Evolutionary conservation across 495 filamentous ascomycete genomes (phyloP), one percentile per base, ranked within the genome.

Genomic region (Ramalina intermedia): DNA sequence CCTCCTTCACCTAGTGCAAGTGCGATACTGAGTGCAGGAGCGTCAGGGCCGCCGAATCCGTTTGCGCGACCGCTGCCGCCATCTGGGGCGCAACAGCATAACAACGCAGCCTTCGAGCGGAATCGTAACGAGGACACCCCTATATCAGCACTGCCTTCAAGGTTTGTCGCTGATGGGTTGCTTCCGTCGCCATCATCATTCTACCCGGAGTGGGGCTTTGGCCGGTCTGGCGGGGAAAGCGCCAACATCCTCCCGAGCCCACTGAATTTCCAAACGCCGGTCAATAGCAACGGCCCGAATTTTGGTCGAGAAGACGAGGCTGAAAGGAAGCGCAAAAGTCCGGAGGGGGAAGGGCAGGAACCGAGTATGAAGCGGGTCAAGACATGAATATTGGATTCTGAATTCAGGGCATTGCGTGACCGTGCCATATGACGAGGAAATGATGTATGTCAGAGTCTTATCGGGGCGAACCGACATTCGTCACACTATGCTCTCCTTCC

Each of bases 121-220:
- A 79, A 76, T 48, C 85, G 84, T 61, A 82, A 85, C 53, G 89
- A 88, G 51, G 88, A 96, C 56, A 96, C 91, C 4, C 91, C 91
- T 0, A 89, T 94, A n/a, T 96, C 90, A n/a, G 90, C 91, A 3
- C 71, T 98, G 7, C 91, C 91, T 2, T 91, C 85, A 43, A 77
- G 89, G 21, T 96, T 96, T 62, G 79, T 95, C 40, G 81, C 79
- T 24, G 82, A 85, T 55, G 82, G 83, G 7, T 77, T 93, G 27
- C 72, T 96, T 18, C 89, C 91, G 1, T 87, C 82, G 38, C 91
- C 91, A 2, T 87, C 80, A 47, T 84, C 76, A 51, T 96, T 96
- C 66, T 96, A 94, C 63, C 80, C 85, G 0, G 89, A 95, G 53
- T 96, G 89, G 91, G 78, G 81, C 48, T 79, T 81, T 61, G 72